Percentiles rank a stretch among this genome's conserved stretches.
phyloP scores from a whole-genome alignment of 768 basidiomycete species.

The Steccherinum ochraceum region DNA sequence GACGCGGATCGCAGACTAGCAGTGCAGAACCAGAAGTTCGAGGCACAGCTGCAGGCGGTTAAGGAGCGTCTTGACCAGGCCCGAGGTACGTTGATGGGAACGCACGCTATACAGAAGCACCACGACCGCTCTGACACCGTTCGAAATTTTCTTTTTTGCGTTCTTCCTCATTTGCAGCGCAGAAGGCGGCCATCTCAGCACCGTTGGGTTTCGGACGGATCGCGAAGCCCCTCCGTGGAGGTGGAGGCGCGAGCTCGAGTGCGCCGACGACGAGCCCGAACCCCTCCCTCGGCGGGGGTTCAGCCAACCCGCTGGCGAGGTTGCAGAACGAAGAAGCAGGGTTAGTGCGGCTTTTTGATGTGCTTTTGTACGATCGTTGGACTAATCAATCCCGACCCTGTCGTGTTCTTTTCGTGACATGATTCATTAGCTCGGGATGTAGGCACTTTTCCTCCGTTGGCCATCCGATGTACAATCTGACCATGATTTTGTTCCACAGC shows the following conservation, averaged over 20 bases:
- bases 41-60: conserved; percentile 85
- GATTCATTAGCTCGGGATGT: conserved; percentile 12
- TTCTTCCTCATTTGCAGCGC: conserved; percentile 41
- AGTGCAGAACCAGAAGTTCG: conserved; percentile 94
- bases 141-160: too few relatives aligned
- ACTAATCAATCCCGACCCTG: too few relatives aligned
- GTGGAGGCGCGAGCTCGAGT: conserved; percentile 48
- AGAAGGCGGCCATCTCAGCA: conserved; percentile 68
- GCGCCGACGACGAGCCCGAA: conserved; percentile 33
- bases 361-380: neutral
- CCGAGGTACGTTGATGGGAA: conserved; percentile 56
- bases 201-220: conserved; percentile 88
- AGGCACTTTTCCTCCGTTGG: conserved; percentile 7
- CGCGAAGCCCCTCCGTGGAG: conserved; percentile 93
- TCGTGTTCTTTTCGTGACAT: neutral
- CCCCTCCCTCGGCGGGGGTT: conserved; percentile 36
- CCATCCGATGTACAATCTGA: neutral
- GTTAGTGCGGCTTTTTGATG: conserved; percentile 20
- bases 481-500: conserved; percentile 34
- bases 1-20: conserved; percentile 90
- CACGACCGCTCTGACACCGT: neutral
- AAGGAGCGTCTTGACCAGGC: conserved; percentile 91
- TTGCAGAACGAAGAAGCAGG: conserved; percentile 73
- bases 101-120: neutral
- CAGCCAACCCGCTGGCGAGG: conserved; percentile 60